A percentile compares a stretch with the other conserved stretches of the same genome.
phyloP scores from a whole-genome alignment of 768 basidiomycete genomes.

The Terana coerulea region DNA sequence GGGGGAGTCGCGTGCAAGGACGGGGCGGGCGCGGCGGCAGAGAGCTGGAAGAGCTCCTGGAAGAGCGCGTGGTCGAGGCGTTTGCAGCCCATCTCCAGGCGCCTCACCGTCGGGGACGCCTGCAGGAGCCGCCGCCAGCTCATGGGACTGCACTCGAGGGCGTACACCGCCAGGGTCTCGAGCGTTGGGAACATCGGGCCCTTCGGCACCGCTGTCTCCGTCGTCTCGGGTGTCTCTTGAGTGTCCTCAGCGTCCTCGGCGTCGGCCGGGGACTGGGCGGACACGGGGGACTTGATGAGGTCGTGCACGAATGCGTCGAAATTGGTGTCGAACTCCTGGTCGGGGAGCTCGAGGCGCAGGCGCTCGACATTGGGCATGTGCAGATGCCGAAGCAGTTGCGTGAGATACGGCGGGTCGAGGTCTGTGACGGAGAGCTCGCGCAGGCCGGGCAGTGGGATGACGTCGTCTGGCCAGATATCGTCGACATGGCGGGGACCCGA shows the following conservation, averaged over 20 bases:
- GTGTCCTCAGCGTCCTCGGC: constrained; percentile 9
- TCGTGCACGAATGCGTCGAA: constrained; percentile 40
- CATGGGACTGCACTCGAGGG: constrained; percentile 20
- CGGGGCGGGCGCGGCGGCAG: constrained; percentile 28
- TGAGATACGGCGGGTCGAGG: constrained; percentile 52
- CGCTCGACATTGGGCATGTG: constrained; percentile 40
- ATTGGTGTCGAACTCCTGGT: constrained; percentile 35
- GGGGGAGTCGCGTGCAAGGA: not conserved
- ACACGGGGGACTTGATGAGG: constrained; percentile 15
- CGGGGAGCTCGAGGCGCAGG: constrained; percentile 50
- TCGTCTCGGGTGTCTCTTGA: not conserved
- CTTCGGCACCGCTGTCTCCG: not conserved
- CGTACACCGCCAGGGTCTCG: constrained; percentile 21
- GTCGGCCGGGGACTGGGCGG: constrained; percentile 1
- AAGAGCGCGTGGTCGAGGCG: constrained; percentile 34
- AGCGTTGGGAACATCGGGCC: constrained; percentile 22
- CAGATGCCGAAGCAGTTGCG: constrained; percentile 42
- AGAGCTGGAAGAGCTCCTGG: constrained; percentile 29
- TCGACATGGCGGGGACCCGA: constrained; percentile 43
- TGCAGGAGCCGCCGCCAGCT: constrained; percentile 23
- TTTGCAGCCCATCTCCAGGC: constrained; percentile 37
- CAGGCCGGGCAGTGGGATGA: constrained; percentile 32
- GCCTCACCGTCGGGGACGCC: constrained; percentile 26
- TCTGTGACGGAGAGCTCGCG: constrained; percentile 48
- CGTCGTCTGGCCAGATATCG: constrained; percentile 32